Percentiles rank a stretch among this genome's conserved stretches.
phyloP scores from a whole-genome alignment of 768 basidiomycete species.

The Floccularia luteovirens region DNA sequence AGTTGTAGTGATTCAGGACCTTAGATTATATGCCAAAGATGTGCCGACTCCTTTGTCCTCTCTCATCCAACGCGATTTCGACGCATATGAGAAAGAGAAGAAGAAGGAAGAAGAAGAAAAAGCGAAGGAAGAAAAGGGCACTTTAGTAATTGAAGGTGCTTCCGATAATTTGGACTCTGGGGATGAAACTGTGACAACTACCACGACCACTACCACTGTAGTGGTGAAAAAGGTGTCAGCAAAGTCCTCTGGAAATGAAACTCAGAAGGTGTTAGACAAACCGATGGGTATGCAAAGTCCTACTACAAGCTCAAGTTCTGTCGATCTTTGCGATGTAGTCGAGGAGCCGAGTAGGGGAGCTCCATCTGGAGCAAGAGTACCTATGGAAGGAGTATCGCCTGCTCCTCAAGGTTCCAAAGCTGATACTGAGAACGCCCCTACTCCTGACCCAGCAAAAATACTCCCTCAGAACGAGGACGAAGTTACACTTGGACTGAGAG shows the following conservation, averaged over 20 bases:
- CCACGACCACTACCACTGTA: too few relatives aligned
- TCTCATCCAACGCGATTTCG: conserved; percentile 26
- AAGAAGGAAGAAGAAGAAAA: conserved; percentile 15
- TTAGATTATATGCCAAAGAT: conserved; percentile 18
- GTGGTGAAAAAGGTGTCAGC: too few relatives aligned
- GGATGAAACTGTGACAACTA: not conserved
- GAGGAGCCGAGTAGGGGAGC: conserved; percentile 9
- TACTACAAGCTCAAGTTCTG: not conserved
- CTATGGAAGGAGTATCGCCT: not conserved
- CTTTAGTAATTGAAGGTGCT: conserved; percentile 14
- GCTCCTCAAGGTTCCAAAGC: not conserved
- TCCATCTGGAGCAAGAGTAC: not conserved
- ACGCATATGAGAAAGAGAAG: conserved; percentile 23
- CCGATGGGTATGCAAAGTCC: too few relatives aligned
- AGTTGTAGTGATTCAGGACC: not conserved
- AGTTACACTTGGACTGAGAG: conserved; percentile 30
- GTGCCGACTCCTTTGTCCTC: conserved; percentile 25
- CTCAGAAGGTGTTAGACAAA: too few relatives aligned
- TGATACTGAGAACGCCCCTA: conserved; percentile 5
- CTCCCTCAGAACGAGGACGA: conserved; percentile 25
- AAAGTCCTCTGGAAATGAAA: too few relatives aligned
- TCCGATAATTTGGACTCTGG: not conserved
- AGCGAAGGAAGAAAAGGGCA: conserved; percentile 1
- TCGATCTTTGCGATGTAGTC: conserved; percentile 1
- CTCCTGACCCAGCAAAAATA: conserved; percentile 7